phyloP scores from a whole-genome alignment of 805 yeast species.

The Candida incommunis region DNA sequence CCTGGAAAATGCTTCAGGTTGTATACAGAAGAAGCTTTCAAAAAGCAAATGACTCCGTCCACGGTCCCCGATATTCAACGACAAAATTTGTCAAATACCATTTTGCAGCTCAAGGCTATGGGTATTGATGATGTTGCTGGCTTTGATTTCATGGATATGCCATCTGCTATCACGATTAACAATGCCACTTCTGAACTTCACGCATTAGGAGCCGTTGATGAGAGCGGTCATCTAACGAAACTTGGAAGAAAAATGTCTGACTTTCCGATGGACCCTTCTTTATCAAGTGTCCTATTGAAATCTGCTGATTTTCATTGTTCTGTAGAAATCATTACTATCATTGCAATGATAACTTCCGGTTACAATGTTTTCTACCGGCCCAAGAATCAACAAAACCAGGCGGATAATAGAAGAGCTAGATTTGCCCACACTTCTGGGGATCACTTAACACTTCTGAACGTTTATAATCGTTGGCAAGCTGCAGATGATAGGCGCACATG shows the following conservation, averaged over 20 bases:
- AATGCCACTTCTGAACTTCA: slow-evolving; percentile 72
- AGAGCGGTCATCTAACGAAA: slow-evolving; percentile 59
- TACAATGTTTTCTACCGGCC: slow-evolving; percentile 66
- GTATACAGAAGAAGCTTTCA: slow-evolving; percentile 71
- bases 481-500: slow-evolving; percentile 56
- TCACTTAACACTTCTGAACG: slow-evolving; percentile 59
- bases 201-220: slow-evolving; percentile 74
- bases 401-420: slow-evolving; percentile 34
- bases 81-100: slow-evolving; percentile 63
- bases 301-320: slow-evolving; percentile 50
- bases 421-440: slow-evolving; percentile 44
- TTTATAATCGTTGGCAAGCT: slow-evolving; percentile 65
- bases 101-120: slow-evolving; percentile 61
- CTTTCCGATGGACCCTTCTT: slow-evolving; percentile 84
- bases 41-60: slow-evolving; percentile 59
- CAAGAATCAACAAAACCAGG: slow-evolving; percentile 54
- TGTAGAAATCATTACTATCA: slow-evolving; percentile 54
- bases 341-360: slow-evolving; percentile 80
- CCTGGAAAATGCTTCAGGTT: slow-evolving; percentile 91
- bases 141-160: slow-evolving; percentile 88
- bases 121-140: slow-evolving; percentile 72
- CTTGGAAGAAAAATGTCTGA: slow-evolving; percentile 75
- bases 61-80: slow-evolving; percentile 90
- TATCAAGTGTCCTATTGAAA: slow-evolving; percentile 59
- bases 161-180: slow-evolving; percentile 56